Evolutionary conservation across 768 basidiomycete species (phyloP).

Genomic region (Leccinellum albellum): DNA sequence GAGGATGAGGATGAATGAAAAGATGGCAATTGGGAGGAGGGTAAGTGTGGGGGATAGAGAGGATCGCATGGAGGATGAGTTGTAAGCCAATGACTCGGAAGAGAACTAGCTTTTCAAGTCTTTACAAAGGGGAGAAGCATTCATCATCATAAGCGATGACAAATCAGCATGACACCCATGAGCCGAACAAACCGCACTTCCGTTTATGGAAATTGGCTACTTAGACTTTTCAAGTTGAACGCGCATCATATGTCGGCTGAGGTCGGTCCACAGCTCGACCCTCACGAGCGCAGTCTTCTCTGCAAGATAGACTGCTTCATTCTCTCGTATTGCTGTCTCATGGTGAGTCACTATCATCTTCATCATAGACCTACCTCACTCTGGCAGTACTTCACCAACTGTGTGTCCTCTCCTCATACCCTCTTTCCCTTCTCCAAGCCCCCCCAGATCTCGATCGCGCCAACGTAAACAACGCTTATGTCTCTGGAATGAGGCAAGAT

Average conservation of each 20-base stretch:
- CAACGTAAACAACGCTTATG: conserved; percentile 70
- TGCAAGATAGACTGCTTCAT: conserved; percentile 67
- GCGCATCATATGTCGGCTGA: too few species aligned
- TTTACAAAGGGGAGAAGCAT: background rate
- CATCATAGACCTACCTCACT: background rate
- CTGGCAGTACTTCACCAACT: conserved; percentile 63
- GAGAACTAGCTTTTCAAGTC: background rate
- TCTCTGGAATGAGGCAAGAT: conserved; percentile 77
- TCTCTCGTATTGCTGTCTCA: conserved; percentile 65
- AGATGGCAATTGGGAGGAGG: background rate
- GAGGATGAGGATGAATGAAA: background rate
- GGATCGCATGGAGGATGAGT: conserved; percentile 8
- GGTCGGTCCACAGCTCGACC: background rate
- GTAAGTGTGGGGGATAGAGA: background rate
- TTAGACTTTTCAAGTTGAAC: too few species aligned
- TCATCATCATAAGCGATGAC: conserved; percentile 1
- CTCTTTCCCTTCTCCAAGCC: background rate
- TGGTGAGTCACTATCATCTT: conserved; percentile 38
- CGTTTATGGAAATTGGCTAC: background rate
- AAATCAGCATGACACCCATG: conserved; percentile 3
- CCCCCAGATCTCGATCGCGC: conserved; percentile 59
- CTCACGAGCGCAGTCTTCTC: conserved; percentile 49
- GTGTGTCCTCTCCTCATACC: conserved; percentile 31
- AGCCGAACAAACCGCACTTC: background rate
- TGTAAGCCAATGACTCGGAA: too few species aligned